Evolutionary conservation across 352 stramenopile genomes (phyloP).

Genomic region (Phytophthora lateralis): DNA sequence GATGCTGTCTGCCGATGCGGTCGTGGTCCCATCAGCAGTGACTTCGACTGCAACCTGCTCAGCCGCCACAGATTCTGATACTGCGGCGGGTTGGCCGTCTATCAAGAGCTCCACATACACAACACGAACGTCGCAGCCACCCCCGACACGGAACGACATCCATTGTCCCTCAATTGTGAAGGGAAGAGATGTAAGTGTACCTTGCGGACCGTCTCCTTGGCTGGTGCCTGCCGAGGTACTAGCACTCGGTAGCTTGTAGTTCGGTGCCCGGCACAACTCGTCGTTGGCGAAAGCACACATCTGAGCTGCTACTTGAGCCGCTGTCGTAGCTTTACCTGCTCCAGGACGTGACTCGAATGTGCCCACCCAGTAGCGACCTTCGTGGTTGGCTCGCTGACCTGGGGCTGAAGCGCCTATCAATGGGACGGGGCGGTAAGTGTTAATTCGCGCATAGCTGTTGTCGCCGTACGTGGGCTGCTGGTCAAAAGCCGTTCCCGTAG

Average conservation of each 20-base stretch:
- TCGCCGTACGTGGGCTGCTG: conserved; percentile 96
- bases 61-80: conserved; percentile 37
- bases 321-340: conserved; percentile 58
- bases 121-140: conserved; percentile 92
- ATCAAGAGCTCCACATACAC: conserved; percentile 95
- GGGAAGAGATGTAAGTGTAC: conserved; percentile 93
- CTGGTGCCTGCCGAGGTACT: conserved; percentile 63
- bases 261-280: conserved; percentile 52
- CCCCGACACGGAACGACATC: conserved; percentile 95
- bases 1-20: conserved; percentile 2
- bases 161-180: conserved; percentile 91
- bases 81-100: conserved; percentile 72
- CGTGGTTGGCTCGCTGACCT: conserved; percentile 56
- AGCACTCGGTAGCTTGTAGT: conserved; percentile 82
- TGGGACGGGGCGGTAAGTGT: conserved; percentile 52
- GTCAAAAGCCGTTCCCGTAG: conserved; percentile 93
- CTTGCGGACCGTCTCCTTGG: conserved; percentile 91
- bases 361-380: conserved; percentile 94
- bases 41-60: conserved; percentile 38
- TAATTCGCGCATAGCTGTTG: conserved; percentile 88
- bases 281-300: conserved; percentile 78
- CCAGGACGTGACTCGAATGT: conserved; percentile 93
- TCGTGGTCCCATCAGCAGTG: conserved; percentile 12
- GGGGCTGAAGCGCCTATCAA: conserved; percentile 32
- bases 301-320: conserved; percentile 30